Base-by-base conservation (phyloP, 768 basidiomycete species). In the Paxillus involutus region DNA sequence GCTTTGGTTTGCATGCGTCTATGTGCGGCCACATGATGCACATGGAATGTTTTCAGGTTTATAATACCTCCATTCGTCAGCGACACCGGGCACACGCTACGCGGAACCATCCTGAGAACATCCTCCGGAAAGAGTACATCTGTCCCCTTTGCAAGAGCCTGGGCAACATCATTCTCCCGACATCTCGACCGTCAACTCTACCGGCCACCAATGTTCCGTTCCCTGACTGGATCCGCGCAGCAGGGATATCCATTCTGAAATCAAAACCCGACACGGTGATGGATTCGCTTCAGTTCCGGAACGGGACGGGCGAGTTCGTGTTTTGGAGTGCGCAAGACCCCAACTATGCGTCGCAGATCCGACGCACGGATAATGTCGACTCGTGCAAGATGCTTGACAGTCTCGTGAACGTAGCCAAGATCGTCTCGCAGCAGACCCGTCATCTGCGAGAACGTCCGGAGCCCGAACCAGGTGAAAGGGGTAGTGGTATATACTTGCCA, bases 11-110 rank as follows among this genome's bases (percentile, higher is more conserved):
- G 12, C 80, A 94, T 64, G 75, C 87, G 10, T 94, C 94, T 1
- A 86, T 93, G 37, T 98, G 96, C 70, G 93, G 88, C 32, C 97
- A 98, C 66, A 84, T 95, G 80, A 98, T 99, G 94, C 97, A 99
- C 72, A 73, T 95, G 57, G 84, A 89, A 40, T 98, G 97, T 71
- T 96, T 98, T 76, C 87, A 88, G 46, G 87, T 88, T 2, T 98
- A 98, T 70, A 94, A 83, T 59, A 68, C 80, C 2, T 95, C 94
- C 16, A 87, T 98, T 49, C 82, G 91, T 43, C 86, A 89, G 57
- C 88, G 95, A 12, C 94, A 96, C 65, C 82, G 89, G 8, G 79
- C 88, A 0, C 96, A 98, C 61, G 85, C 90, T 6, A 93, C 93
- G 6, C 77, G 97, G 37, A 93, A 94, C 59, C 96, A 97, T 64